A percentile compares a stretch with the other conserved stretches of the same genome.
Conservation (phyloP, 2,329 filamentous ascomycete species). For the Dendrostoma leiphaemia region DNA sequence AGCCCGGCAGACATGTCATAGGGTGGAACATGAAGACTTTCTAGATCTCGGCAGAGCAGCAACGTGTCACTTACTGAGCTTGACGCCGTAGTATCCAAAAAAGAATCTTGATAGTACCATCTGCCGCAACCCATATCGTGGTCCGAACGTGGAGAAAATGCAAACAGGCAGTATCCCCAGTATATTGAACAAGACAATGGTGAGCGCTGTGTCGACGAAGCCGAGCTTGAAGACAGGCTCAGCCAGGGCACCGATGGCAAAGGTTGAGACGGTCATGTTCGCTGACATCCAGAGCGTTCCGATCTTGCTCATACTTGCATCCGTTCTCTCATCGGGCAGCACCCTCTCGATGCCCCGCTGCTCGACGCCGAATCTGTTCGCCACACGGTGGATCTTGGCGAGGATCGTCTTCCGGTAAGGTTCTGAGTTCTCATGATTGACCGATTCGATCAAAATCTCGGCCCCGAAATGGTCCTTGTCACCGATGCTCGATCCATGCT, state of each 20-base stretch:
- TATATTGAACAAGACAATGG: conserved; percentile 73
- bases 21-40: background rate
- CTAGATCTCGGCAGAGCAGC: background rate
- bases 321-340: conserved; percentile 65
- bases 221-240: conserved; percentile 68
- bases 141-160: conserved; percentile 76
- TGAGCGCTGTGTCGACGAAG: conserved; percentile 69
- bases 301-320: conserved; percentile 64
- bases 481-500: conserved; percentile 1
- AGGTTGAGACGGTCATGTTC: conserved; percentile 75
- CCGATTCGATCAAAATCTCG: background rate
- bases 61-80: conserved; percentile 52
- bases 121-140: conserved; percentile 71
- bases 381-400: conserved; percentile 55
- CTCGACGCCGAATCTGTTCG: conserved; percentile 66
- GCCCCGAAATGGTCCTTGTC: conserved; percentile 5
- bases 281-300: conserved; percentile 76
- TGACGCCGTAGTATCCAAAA: conserved; percentile 71
- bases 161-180: conserved; percentile 70
- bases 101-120: conserved; percentile 79
- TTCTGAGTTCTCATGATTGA: background rate
- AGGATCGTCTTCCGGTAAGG: conserved; percentile 20
- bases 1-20: background rate
- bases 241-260: conserved; percentile 71
- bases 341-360: conserved; percentile 75